These are phyloP conservation scores for Gossypium lobatum DNA, from an alignment of 441 rosid species.

Conservation along the genomic window DNA sequence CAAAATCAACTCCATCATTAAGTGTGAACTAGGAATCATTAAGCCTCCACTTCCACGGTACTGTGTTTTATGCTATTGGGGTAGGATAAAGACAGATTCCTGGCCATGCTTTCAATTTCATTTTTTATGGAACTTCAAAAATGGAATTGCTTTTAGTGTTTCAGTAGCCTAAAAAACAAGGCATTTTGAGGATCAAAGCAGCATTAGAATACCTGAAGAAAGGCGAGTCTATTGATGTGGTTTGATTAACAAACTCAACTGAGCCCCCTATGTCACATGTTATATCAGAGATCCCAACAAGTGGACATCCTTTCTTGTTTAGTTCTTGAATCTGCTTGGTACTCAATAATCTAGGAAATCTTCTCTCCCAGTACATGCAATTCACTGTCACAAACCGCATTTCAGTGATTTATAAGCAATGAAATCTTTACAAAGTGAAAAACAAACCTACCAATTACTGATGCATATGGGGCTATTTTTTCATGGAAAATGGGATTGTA, in stretches of 20 bases:
- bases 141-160: not conserved
- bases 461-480: constrained; percentile 75
- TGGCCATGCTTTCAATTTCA: not conserved
- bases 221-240: constrained; percentile 71
- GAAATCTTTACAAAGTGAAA: not conserved
- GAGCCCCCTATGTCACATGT: constrained; percentile 91
- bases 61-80: too few species aligned
- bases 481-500: constrained; percentile 72
- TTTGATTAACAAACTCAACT: constrained; percentile 68
- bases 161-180: not conserved
- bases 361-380: constrained; percentile 96
- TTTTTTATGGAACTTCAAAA: not conserved
- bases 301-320: constrained; percentile 52
- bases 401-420: not conserved
- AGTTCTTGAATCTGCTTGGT: constrained; percentile 63
- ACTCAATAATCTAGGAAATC: constrained; percentile 75
- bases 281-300: constrained; percentile 85
- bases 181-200: not conserved
- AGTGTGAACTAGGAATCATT: not conserved
- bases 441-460: constrained; percentile 62
- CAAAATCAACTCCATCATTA: not conserved
- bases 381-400: constrained; percentile 47
- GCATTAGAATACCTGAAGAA: constrained; percentile 57
- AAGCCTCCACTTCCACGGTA: not conserved
- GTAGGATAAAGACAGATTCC: too few species aligned